Evolutionary conservation across 192 early-diverging fungal species (phyloP), one percentile per base, ranked within the genome.

Genomic region (Coemansia sp.): DNA sequence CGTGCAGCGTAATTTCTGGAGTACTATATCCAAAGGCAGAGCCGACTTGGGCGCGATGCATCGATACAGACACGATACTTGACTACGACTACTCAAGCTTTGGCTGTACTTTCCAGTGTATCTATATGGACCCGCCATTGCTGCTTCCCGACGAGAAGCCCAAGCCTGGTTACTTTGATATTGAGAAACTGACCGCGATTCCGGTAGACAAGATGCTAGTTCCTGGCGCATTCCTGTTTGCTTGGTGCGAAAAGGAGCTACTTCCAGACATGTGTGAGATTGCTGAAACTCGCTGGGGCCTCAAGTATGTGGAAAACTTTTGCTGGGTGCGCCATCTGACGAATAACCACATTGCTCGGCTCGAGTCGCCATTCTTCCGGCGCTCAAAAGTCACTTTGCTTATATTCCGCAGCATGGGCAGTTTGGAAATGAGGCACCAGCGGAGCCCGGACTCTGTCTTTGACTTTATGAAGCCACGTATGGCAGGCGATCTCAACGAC

Each of bases 261-360:
- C 78, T 94, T 15, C 94, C 91, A 15, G 81, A 88, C 23, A 88
- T 97, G 60, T 85, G 94, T 22, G 78, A 71, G 35, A 80, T 91
- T 29, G 84, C 87, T 6, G 87, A 90, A 47, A 48, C 60, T 39
- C 71, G 58, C 35, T 95, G 95, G 93, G 86, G 88, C 2, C 91
- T 94, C 82, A 90, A 91, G 50, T 98, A 98, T 68, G 92, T 96
- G 0, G 95, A 96, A 69, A 98, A 96, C 82, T 94, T 98, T 82
- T 92, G 90, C 72, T 98, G 95, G 94, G 91, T 96, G 67, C 94
- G 94, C 60, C 83, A 89, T 53, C 76, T 86, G 52, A 69, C 86
- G 39, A 92, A 94, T 73, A 96, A 98, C 73, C 83, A 85, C 50
- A 92, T 98, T 65, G 87, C 82, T 11, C 63, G 79, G 21, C 75